These are phyloP conservation scores for Cystofilobasidium bisporidii DNA, from an alignment of 768 basidiomycete genomes.

Conservation along the genomic window DNA sequence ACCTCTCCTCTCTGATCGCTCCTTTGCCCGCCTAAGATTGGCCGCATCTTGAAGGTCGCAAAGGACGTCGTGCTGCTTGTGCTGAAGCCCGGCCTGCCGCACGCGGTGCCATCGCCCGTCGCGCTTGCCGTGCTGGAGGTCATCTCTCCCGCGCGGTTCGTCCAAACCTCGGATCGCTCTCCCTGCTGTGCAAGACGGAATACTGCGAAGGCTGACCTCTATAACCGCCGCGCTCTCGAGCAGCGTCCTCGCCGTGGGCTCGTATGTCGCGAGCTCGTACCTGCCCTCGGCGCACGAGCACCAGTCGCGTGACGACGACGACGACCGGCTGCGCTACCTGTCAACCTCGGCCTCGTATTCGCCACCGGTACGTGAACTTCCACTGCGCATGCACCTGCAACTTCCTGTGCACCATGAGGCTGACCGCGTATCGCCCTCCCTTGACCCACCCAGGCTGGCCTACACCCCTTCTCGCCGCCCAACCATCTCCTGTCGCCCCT, in stretches of 20 bases:
- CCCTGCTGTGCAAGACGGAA: neutral
- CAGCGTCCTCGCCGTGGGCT: neutral
- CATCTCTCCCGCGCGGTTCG: neutral
- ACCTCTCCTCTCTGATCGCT: too few species aligned
- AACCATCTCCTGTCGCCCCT: constrained; percentile 6
- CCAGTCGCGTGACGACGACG: neutral
- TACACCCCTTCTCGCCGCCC: constrained; percentile 6
- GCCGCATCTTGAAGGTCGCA: neutral
- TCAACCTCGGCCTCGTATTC: neutral
- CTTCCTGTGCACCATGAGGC: too few species aligned
- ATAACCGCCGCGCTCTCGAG: neutral
- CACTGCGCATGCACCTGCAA: too few species aligned
- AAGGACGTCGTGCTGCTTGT: neutral
- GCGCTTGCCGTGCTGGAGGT: neutral
- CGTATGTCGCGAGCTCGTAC: neutral
- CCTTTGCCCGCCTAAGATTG: neutral
- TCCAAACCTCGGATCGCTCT: neutral
- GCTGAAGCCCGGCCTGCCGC: neutral
- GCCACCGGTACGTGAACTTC: neutral
- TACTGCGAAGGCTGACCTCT: too few species aligned
- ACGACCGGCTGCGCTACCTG: neutral
- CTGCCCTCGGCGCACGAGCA: neutral
- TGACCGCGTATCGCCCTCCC: too few species aligned
- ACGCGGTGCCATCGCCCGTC: neutral
- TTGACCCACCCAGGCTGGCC: neutral